Conservation (phyloP, 805 yeast species). For the Candida patagonica region DNA sequence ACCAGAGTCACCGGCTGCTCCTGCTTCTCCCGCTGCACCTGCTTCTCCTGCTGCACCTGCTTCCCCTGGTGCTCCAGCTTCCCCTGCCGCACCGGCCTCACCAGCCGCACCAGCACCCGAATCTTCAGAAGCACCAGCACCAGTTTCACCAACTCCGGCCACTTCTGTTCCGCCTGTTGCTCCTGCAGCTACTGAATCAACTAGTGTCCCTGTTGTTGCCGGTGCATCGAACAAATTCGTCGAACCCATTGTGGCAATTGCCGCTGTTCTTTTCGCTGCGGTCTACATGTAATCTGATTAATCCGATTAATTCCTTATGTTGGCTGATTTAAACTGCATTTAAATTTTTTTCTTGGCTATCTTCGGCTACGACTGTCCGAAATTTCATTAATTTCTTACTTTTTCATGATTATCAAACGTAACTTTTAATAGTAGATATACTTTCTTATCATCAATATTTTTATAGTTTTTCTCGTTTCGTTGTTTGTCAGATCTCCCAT, state of each 20-base stretch:
- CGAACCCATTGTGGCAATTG: constrained; percentile 40
- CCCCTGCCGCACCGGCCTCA: constrained; percentile 29
- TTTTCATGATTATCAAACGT: too few species aligned
- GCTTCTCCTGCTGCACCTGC: constrained; percentile 17
- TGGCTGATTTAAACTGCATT: too few species aligned
- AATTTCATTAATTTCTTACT: too few species aligned
- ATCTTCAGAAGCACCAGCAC: constrained; percentile 19
- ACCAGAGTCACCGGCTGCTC: too few species aligned
- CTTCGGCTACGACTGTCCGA: too few species aligned
- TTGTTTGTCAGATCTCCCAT: too few species aligned
- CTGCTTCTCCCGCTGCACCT: constrained; percentile 14
- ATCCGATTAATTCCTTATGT: too few species aligned
- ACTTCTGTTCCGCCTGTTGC: constrained; percentile 29
- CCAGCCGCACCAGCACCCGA: constrained; percentile 7
- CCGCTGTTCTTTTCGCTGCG: constrained; percentile 29
- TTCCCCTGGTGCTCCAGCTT: constrained; percentile 13
- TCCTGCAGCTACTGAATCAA: constrained; percentile 15
- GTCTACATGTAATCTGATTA: too few species aligned
- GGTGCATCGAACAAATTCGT: constrained; percentile 15
- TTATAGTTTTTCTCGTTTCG: too few species aligned
- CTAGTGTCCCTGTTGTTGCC: constrained; percentile 31
- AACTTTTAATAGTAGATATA: too few species aligned
- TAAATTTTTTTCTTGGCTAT: too few species aligned
- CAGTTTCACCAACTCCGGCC: constrained; percentile 21
- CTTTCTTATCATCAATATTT: too few species aligned